Conservation (phyloP, 768 basidiomycete species). For the Coprinopsis marcescibilis region DNA sequence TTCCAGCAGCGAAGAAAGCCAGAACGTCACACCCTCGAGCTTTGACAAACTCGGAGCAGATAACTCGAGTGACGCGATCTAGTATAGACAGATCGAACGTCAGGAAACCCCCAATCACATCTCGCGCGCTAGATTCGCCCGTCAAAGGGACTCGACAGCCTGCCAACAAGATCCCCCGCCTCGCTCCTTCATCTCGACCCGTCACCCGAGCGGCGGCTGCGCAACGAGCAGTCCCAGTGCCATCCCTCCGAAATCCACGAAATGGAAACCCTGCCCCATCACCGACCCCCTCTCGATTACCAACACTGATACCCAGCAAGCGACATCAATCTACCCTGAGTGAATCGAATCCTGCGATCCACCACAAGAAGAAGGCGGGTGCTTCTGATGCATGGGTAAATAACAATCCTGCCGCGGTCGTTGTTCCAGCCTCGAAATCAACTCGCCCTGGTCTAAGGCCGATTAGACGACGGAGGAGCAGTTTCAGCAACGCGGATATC, state of each 20-base stretch:
- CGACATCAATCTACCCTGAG: slow-evolving; percentile 43
- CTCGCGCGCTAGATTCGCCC: slow-evolving; percentile 31
- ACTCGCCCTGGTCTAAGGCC: slow-evolving; percentile 70
- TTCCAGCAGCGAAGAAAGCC: slow-evolving; percentile 35
- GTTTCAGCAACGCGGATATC: slow-evolving; percentile 83
- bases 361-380: slow-evolving; percentile 17
- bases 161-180: slow-evolving; percentile 64
- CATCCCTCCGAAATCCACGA: slow-evolving; percentile 24
- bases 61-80: slow-evolving; percentile 69
- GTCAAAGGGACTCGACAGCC: slow-evolving; percentile 42
- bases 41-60: slow-evolving; percentile 61
- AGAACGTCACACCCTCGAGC: slow-evolving; percentile 37
- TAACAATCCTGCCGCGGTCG: slow-evolving; percentile 60
- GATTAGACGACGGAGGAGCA: slow-evolving; percentile 73
- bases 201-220: slow-evolving; percentile 41
- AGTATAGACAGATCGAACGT: slow-evolving; percentile 51
- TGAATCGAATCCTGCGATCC: slow-evolving; percentile 43
- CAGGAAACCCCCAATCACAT: slow-evolving; percentile 36
- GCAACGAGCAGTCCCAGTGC: slow-evolving; percentile 21
- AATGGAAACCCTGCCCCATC: slow-evolving; percentile 52
- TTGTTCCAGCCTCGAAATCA: slow-evolving; percentile 66
- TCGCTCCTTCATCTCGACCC: slow-evolving; percentile 26
- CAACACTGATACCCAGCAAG: slow-evolving; percentile 60
- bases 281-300: slow-evolving; percentile 71
- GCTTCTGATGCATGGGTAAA: slow-evolving; percentile 71